Evolutionary conservation across 2,329 filamentous ascomycete genomes (phyloP).

Genomic region (Arachnopeziza araneosa): DNA sequence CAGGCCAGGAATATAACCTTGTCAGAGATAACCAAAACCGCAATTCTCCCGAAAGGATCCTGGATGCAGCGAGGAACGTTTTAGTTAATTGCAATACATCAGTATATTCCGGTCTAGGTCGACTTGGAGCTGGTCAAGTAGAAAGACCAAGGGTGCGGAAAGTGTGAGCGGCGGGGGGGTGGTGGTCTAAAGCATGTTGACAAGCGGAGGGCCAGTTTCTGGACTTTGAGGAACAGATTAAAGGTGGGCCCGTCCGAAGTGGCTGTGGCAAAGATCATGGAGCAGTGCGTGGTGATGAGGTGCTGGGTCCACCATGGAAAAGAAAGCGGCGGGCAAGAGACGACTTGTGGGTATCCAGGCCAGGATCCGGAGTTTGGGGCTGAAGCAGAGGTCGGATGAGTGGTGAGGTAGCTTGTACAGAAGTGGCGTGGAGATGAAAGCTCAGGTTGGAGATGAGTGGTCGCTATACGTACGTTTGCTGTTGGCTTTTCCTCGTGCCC

Average conservation of each 20-base stretch:
- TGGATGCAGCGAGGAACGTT: constrained; percentile 8
- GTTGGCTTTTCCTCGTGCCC: neutral
- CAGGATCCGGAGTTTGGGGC: constrained; percentile 18
- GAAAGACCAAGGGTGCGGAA: neutral
- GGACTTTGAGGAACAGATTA: constrained; percentile 6
- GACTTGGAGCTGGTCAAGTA: constrained; percentile 4
- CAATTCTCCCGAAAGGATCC: constrained; percentile 6
- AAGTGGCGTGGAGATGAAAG: constrained; percentile 6
- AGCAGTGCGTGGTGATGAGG: constrained; percentile 14
- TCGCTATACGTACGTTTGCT: constrained; percentile 9
- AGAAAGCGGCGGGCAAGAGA: constrained; percentile 16
- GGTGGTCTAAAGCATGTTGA: constrained; percentile 7
- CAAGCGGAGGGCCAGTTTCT: constrained; percentile 12
- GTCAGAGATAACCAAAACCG: neutral
- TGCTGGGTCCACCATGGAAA: constrained; percentile 8
- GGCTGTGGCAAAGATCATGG: constrained; percentile 22
- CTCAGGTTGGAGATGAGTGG: constrained; percentile 1
- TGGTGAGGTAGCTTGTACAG: constrained; percentile 9
- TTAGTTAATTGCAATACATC: constrained; percentile 13
- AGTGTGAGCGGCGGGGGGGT: constrained; percentile 1
- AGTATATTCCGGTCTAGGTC: constrained; percentile 10
- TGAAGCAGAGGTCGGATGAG: constrained; percentile 15
- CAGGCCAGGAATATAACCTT: neutral
- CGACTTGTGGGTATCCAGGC: constrained; percentile 14
- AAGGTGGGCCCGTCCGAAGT: constrained; percentile 21